Evolutionary conservation across 192 early-diverging fungal species (phyloP), one percentile per base, ranked within the genome.

Genomic region (Thamnidium elegans): DNA sequence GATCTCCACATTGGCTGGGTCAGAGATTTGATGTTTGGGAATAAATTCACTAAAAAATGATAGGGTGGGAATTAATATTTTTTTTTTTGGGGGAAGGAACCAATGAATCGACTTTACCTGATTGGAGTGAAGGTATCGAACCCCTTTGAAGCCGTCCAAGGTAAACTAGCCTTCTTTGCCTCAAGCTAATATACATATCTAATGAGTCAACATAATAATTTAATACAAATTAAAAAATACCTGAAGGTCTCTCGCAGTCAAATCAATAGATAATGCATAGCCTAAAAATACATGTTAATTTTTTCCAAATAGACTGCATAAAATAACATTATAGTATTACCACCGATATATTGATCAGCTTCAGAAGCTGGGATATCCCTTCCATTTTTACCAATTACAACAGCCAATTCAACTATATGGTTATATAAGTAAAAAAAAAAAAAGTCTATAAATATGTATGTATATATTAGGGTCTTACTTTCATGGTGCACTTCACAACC

Each of bases 141-240:
- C 0, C 94, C 96, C 79, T 98, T 98, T 42, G 96, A 87, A 3
- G 85, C 78, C 15, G 88, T 86, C 96, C 96, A 98, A n/a, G 96
- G 96, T 43, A 88, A 77, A 0, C 94, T 91, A 13, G 70, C 76
- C 66, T 88, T 84, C 78, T 95, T 98, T 48, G 89, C 94, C 34
- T 79, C 76, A 21, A 55, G 62, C 78, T 94, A 51, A 60, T 63
- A 59, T 32, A 42, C 7, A 36, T n/a, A 34, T 10, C 9, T 10
- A 32, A 21, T 63, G 31, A 39, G 7, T 58, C 21, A 14, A 2
- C 47, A 30, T 4, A 9, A 11, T 2, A 5, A 3, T 30, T 21
- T 8, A 44, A n/a, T 6, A 30, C 15, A 34, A 43, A 3, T 42
- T 11, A 56, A 3, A 56, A 3, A 19, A 36, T 69, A 90, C 74